Evolutionary conservation across 2,329 filamentous ascomycete species (phyloP).

Genomic region (Aspergillus sp.): DNA sequence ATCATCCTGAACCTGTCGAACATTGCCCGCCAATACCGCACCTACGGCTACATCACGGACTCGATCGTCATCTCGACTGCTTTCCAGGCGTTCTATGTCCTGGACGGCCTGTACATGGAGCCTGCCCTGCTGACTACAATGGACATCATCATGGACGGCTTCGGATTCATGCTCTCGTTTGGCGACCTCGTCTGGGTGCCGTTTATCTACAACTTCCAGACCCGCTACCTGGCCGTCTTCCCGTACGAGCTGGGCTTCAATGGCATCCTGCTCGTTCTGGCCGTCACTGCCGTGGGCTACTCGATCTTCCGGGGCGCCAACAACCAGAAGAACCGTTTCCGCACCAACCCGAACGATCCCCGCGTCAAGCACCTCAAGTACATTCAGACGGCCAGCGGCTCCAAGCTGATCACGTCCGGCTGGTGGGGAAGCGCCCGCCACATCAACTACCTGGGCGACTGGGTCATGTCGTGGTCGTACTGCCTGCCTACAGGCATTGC

Average conservation of each 20-base stretch:
- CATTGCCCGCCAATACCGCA: slow-evolving; percentile 83
- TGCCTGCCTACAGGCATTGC: slow-evolving; percentile 82
- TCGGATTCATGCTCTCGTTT: slow-evolving; percentile 93
- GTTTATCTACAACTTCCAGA: slow-evolving; percentile 82
- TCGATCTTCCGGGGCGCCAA: slow-evolving; percentile 93
- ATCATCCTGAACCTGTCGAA: slow-evolving; percentile 81
- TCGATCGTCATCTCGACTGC: slow-evolving; percentile 77
- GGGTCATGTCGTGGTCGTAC: slow-evolving; percentile 91
- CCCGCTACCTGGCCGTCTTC: slow-evolving; percentile 79
- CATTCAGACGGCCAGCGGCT: slow-evolving; percentile 81
- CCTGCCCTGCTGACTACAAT: slow-evolving; percentile 88
- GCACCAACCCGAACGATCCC: slow-evolving; percentile 80
- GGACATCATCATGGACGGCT: slow-evolving; percentile 89
- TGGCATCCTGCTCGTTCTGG: slow-evolving; percentile 66
- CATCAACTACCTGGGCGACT: slow-evolving; percentile 95
- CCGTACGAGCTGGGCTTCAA: slow-evolving; percentile 73
- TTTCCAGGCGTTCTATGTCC: slow-evolving; percentile 78
- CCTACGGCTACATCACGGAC: slow-evolving; percentile 79
- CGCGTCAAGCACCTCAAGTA: slow-evolving; percentile 77
- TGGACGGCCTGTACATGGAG: slow-evolving; percentile 87
- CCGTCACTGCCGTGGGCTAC: slow-evolving; percentile 73
- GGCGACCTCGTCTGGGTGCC: slow-evolving; percentile 93
- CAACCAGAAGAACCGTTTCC: slow-evolving; percentile 92
- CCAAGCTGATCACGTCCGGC: slow-evolving; percentile 76
- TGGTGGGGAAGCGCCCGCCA: slow-evolving; percentile 94